These are phyloP conservation scores for Trametes sanguinea DNA, from an alignment of 768 basidiomycete species.

Conservation along the genomic window DNA sequence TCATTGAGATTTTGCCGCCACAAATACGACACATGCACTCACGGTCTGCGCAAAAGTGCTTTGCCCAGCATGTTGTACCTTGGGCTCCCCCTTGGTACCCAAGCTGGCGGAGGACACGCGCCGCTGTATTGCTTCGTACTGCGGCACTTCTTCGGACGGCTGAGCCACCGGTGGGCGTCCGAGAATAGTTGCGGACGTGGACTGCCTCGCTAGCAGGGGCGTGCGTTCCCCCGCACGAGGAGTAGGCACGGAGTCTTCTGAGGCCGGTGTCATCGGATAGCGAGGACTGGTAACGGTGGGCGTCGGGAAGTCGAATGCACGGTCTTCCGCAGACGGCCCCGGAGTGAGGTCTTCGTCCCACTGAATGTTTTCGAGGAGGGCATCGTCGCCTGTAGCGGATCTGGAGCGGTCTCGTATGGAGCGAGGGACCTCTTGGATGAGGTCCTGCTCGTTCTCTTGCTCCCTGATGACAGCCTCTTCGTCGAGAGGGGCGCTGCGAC, in stretches of 20 bases:
- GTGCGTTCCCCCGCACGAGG: slow-evolving; percentile 26
- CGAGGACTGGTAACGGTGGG: slow-evolving; percentile 1
- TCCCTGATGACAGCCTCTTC: slow-evolving; percentile 26
- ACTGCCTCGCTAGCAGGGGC: slow-evolving; percentile 22
- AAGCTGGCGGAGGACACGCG: slow-evolving; percentile 11
- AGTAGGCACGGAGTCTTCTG: slow-evolving; percentile 3
- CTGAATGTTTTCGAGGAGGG: slow-evolving; percentile 27
- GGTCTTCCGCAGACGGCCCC: slow-evolving; percentile 16
- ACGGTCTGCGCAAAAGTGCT: slow-evolving; percentile 79
- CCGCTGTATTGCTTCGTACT: slow-evolving; percentile 9
- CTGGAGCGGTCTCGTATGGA: slow-evolving; percentile 14
- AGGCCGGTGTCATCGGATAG: not conserved
- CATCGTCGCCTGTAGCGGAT: slow-evolving; percentile 17
- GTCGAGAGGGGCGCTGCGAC: slow-evolving; percentile 21
- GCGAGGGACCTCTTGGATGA: slow-evolving; percentile 8
- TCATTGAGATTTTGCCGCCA: not conserved
- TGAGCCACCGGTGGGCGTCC: not conserved
- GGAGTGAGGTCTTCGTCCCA: slow-evolving; percentile 34
- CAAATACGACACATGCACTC: slow-evolving; percentile 23
- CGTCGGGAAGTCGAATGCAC: slow-evolving; percentile 16
- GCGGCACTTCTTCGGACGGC: slow-evolving; percentile 7
- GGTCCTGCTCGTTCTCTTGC: slow-evolving; percentile 15
- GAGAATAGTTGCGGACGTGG: slow-evolving; percentile 17
- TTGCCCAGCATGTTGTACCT: slow-evolving; percentile 45
- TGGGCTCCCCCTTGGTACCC: slow-evolving; percentile 8